A percentile compares a stretch with the other conserved stretches of the same genome.
These are phyloP conservation scores for Penicillium sp. DNA, from an alignment of 2,329 filamentous ascomycete species.

Conservation along the genomic window DNA sequence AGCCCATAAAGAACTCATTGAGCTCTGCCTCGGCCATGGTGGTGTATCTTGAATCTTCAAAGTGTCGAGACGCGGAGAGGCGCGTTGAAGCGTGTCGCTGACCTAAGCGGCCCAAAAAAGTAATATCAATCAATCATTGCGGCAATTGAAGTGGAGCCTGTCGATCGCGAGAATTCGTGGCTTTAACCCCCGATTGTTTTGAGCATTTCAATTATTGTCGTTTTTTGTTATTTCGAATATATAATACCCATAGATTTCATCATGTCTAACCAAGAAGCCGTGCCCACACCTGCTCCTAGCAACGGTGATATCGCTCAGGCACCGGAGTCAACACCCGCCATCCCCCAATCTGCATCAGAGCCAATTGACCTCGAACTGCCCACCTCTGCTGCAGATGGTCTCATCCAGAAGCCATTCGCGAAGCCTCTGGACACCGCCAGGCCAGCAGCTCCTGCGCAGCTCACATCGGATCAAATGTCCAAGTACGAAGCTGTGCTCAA, in stretches of 20 bases:
- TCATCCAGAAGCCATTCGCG: slow-evolving; percentile 60
- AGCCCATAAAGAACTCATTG: slow-evolving; percentile 61
- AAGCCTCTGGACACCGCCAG: slow-evolving; percentile 60
- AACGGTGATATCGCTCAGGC: slow-evolving; percentile 9
- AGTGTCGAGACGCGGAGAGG: slow-evolving; percentile 13
- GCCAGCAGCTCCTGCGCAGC: slow-evolving; percentile 57
- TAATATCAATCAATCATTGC: slow-evolving; percentile 16
- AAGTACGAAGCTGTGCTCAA: slow-evolving; percentile 81
- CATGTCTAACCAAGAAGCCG: slow-evolving; percentile 8
- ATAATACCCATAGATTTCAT: not conserved
- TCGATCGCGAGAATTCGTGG: slow-evolving; percentile 7
- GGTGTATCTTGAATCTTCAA: slow-evolving; percentile 1
- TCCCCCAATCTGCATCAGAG: slow-evolving; percentile 9
- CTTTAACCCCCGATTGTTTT: not conserved
- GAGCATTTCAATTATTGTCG: not conserved
- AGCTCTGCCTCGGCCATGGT: slow-evolving; percentile 57
- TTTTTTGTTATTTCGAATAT: not conserved
- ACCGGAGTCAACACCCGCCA: slow-evolving; percentile 1
- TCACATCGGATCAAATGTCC: slow-evolving; percentile 74
- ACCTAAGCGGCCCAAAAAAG: slow-evolving; percentile 21
- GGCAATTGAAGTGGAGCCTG: slow-evolving; percentile 16
- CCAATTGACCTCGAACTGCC: slow-evolving; percentile 36
- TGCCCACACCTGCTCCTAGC: slow-evolving; percentile 6
- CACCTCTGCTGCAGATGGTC: slow-evolving; percentile 39
- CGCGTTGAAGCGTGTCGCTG: slow-evolving; percentile 25